These are phyloP conservation scores for Botrytis aclada DNA, from an alignment of 2,329 filamentous ascomycete genomes.

Conservation along the genomic window DNA sequence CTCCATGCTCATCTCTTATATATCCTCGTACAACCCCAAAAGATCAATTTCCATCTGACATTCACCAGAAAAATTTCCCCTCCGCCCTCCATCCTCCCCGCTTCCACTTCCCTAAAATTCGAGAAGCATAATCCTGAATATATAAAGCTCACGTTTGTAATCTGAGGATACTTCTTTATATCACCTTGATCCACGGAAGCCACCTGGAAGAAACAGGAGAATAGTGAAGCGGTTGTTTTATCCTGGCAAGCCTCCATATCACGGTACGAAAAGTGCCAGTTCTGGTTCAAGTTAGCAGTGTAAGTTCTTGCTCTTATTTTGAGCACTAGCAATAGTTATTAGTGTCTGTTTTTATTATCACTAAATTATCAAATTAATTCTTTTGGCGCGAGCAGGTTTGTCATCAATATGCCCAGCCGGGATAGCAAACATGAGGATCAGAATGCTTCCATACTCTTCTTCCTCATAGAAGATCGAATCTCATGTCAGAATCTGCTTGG, in stretches of 20 bases:
- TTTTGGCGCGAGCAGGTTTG: no score
- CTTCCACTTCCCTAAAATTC: not conserved
- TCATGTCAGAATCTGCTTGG: not conserved
- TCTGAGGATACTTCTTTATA: not conserved
- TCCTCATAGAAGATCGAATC: no score
- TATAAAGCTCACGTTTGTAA: not conserved
- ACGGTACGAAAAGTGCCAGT: not conserved
- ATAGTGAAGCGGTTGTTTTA: no score
- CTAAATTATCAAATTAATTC: no score
- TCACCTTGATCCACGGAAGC: no score
- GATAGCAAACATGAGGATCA: no score
- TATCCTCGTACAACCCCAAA: not conserved
- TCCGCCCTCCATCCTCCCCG: not conserved
- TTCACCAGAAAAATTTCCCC: not conserved
- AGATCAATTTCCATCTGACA: accelerated
- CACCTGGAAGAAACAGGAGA: no score
- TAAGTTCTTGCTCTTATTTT: no score
- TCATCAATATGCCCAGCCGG: no score
- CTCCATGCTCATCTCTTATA: not conserved
- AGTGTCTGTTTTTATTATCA: no score
- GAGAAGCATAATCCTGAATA: not conserved
- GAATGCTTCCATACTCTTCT: no score
- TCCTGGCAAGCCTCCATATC: not conserved
- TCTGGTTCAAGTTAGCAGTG: not conserved
- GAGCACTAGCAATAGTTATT: no score